Percentiles rank a stretch among this genome's conserved stretches.
These are phyloP conservation scores for Fusarium verticillioides DNA, from an alignment of 2,329 filamentous ascomycete genomes.

Conservation along the genomic window DNA sequence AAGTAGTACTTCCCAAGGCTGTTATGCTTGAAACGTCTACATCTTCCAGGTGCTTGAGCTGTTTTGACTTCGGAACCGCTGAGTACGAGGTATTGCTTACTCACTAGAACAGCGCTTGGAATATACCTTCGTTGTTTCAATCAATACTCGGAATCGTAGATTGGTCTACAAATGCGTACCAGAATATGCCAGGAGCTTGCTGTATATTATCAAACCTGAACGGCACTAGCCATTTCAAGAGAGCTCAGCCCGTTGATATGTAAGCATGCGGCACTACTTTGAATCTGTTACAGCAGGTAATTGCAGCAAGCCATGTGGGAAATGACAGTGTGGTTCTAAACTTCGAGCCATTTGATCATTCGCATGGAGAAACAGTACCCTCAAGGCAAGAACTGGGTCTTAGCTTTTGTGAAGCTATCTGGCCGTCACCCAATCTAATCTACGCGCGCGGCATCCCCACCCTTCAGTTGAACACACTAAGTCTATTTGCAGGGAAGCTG, in stretches of 20 bases:
- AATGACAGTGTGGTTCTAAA: background rate
- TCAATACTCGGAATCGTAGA: background rate
- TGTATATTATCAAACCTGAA: constrained; percentile 3
- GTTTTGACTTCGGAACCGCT: background rate
- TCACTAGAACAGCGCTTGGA: background rate
- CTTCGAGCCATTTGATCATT: background rate
- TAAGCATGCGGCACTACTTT: constrained; percentile 2
- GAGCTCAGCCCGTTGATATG: constrained; percentile 13
- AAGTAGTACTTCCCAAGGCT: background rate
- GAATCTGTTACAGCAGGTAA: background rate
- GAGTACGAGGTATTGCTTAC: background rate
- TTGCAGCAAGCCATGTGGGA: background rate
- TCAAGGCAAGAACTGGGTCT: background rate
- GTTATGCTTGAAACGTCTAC: background rate
- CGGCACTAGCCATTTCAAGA: constrained; percentile 15
- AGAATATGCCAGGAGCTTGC: background rate
- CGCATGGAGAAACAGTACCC: background rate
- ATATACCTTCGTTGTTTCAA: background rate
- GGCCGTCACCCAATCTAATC: constrained; percentile 4
- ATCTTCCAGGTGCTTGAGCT: background rate
- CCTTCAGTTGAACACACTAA: constrained; percentile 9
- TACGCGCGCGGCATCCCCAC: constrained; percentile 39
- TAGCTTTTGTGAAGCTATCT: background rate
- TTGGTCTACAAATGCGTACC: background rate
- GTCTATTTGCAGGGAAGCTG: constrained; percentile 19